A percentile compares a stretch with the other conserved stretches of the same genome.
phyloP scores from a whole-genome alignment of 441 rosid genomes.

The Capsella rubella region DNA sequence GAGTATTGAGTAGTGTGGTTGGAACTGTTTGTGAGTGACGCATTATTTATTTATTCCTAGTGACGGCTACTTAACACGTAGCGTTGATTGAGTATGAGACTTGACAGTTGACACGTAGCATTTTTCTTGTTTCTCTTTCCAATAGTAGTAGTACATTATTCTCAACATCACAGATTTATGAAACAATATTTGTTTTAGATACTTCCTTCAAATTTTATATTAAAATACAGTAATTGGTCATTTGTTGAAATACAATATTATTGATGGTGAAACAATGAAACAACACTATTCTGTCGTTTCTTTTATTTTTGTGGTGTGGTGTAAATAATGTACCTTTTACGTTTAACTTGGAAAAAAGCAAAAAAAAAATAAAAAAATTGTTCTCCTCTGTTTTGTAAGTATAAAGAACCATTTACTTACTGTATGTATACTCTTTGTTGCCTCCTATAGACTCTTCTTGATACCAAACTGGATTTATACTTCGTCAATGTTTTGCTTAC shows the following conservation, averaged over 20 bases:
- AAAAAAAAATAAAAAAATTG: too few species aligned
- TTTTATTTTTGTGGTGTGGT: not conserved
- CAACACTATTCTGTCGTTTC: not conserved
- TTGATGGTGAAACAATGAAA: not conserved
- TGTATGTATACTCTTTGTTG: not conserved
- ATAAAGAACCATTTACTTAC: not conserved
- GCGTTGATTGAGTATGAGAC: not conserved
- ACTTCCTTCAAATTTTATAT: too few species aligned
- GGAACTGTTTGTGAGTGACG: not conserved
- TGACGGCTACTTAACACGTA: not conserved
- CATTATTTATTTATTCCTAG: too few species aligned
- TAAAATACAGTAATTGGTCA: not conserved
- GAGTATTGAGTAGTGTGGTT: not conserved
- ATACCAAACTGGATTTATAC: not conserved
- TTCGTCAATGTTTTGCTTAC: constrained; percentile 19
- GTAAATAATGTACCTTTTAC: not conserved
- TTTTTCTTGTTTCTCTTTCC: not conserved
- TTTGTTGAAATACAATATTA: not conserved
- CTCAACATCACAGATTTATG: too few species aligned
- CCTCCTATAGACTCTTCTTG: not conserved
- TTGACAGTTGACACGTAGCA: not conserved
- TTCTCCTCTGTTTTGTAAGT: not conserved
- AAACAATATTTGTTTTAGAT: too few species aligned
- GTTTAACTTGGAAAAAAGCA: not conserved
- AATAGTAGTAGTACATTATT: too few species aligned